A percentile compares a stretch with the other conserved stretches of the same genome.
Conservation (phyloP, 2,329 filamentous ascomycete genomes). For the Stagonosporopsis chrysanthemi region DNA sequence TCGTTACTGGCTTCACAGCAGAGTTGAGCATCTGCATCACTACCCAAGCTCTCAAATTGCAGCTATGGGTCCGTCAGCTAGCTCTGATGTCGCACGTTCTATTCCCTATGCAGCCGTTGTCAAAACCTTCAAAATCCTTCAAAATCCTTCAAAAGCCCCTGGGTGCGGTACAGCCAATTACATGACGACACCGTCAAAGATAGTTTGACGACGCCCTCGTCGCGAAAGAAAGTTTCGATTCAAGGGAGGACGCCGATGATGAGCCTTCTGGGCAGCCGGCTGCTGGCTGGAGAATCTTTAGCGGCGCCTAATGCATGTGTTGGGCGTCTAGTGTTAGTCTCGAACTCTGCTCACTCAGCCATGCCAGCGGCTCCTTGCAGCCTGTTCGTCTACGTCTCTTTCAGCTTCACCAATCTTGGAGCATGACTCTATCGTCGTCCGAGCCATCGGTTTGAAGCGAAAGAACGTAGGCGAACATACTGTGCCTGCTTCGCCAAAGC, state of each 20-base stretch:
- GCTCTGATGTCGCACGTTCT: no score
- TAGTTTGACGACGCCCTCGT: neutral
- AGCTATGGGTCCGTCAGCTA: no score
- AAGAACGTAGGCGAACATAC: neutral
- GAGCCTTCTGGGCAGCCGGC: conserved; percentile 3
- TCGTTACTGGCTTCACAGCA: no score
- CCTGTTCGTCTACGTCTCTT: neutral
- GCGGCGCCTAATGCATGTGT: conserved; percentile 10
- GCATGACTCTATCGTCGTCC: neutral
- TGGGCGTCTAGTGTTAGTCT: conserved; percentile 14
- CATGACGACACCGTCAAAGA: neutral
- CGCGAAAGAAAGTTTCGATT: neutral
- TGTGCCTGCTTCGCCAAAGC: neutral
- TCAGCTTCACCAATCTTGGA: neutral
- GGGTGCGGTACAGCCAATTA: neutral
- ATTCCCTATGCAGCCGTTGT: no score
- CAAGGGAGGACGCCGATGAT: neutral
- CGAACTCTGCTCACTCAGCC: conserved; percentile 10
- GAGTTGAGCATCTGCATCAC: no score
- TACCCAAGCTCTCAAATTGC: no score
- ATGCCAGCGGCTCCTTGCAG: neutral
- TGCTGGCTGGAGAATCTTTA: conserved; percentile 1
- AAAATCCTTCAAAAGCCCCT: no score
- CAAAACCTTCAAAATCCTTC: no score
- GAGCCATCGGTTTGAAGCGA: neutral